phyloP scores from a whole-genome alignment of 352 stramenopile species.

The Thraustotheca clavata region DNA sequence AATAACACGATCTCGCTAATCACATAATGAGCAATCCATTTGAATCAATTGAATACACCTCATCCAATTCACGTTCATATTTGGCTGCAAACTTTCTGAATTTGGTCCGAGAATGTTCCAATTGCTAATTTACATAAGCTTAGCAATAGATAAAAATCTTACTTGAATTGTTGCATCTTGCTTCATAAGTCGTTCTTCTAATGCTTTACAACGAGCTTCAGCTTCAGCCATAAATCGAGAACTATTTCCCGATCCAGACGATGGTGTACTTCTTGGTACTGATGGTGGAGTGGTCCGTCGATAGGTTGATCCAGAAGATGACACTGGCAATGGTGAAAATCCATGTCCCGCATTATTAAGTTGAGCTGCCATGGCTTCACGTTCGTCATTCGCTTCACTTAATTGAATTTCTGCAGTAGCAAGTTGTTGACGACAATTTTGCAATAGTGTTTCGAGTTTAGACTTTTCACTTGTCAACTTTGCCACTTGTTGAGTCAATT shows the following conservation, averaged over 20 bases:
- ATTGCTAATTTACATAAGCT: constrained; percentile 32
- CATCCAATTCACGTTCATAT: constrained; percentile 76
- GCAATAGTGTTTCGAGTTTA: constrained; percentile 56
- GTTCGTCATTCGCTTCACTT: constrained; percentile 56
- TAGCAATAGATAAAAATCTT: constrained; percentile 18
- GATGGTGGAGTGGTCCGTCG: background rate
- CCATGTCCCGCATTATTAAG: constrained; percentile 30
- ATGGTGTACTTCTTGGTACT: background rate
- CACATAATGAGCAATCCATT: background rate
- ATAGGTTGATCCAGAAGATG: background rate
- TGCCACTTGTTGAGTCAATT: constrained; percentile 50
- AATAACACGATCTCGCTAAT: constrained; percentile 30
- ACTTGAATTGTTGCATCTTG: constrained; percentile 81
- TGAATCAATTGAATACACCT: constrained; percentile 29
- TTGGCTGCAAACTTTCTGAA: constrained; percentile 81
- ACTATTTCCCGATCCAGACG: constrained; percentile 39
- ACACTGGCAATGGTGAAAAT: background rate
- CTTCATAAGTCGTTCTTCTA: constrained; percentile 58
- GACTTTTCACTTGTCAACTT: constrained; percentile 41
- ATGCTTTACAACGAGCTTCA: constrained; percentile 62
- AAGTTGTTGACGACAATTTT: constrained; percentile 51
- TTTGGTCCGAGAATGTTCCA: constrained; percentile 77
- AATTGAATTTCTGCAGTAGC: constrained; percentile 54
- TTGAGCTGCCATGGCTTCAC: constrained; percentile 62
- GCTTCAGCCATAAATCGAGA: constrained; percentile 55